Conservation (phyloP, 2,329 filamentous ascomycete genomes). For the Leptographium flavum region DNA sequence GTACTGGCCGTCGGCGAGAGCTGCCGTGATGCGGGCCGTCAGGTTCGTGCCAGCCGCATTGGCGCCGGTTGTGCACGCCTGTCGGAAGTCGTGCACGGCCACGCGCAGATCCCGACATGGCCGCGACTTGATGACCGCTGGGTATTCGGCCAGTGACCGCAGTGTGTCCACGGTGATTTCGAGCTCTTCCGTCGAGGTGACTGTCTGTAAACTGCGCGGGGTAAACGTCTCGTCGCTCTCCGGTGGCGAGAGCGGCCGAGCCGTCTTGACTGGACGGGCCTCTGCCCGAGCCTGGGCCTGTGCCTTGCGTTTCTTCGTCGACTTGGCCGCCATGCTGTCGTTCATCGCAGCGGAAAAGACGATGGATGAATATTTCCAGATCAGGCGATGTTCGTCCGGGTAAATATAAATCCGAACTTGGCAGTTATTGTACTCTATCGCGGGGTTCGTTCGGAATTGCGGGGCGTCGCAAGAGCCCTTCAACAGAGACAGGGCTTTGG, state of each 20-base stretch:
- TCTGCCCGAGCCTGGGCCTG: conserved; percentile 10
- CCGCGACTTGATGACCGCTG: conserved; percentile 52
- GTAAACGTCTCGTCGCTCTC: conserved; percentile 20
- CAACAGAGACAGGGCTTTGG: no score
- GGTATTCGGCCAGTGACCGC: conserved; percentile 40
- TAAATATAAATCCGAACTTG: no score
- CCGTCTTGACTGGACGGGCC: neutral
- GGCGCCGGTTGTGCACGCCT: conserved; percentile 52
- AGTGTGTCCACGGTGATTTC: conserved; percentile 55
- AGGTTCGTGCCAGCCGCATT: conserved; percentile 48
- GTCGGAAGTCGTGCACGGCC: conserved; percentile 54
- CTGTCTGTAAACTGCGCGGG: conserved; percentile 34
- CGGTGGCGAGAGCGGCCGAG: conserved; percentile 19
- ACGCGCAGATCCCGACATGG: conserved; percentile 51
- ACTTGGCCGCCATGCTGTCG: conserved; percentile 4
- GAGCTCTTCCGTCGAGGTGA: conserved; percentile 50
- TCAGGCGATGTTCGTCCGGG: no score
- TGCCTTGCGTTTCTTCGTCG: conserved; percentile 29
- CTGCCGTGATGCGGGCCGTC: conserved; percentile 51
- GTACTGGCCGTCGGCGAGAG: conserved; percentile 50
- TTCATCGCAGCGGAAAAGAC: neutral
- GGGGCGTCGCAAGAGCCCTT: no score
- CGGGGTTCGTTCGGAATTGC: no score
- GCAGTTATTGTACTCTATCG: no score
- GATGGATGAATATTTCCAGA: no score